Conservation (phyloP, 495 filamentous ascomycete species). For the Lasiosphaeria hispida region DNA sequence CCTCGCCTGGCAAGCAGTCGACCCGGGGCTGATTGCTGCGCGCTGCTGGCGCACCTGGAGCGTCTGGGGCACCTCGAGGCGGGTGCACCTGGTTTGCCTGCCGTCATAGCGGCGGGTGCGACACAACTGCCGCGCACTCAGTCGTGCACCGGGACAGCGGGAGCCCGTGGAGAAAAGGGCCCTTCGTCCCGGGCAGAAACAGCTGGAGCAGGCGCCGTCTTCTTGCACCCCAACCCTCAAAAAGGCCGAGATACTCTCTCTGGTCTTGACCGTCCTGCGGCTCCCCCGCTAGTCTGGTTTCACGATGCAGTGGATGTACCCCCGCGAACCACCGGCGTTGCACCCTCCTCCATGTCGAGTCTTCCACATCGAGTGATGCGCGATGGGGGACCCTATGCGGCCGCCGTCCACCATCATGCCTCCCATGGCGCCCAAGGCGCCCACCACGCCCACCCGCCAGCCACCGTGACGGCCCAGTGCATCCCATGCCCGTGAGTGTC, state of each 20-base stretch:
- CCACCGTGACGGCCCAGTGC: slow-evolving; percentile 23
- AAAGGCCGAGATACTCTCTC: slow-evolving; percentile 22
- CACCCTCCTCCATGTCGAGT: slow-evolving; percentile 34
- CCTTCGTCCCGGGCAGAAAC: slow-evolving; percentile 21
- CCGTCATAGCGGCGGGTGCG: slow-evolving; percentile 25
- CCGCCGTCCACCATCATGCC: slow-evolving; percentile 23
- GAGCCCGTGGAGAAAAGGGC: slow-evolving; percentile 24
- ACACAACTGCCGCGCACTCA: slow-evolving; percentile 32
- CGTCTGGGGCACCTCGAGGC: too few relatives aligned
- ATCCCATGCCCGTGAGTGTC: slow-evolving; percentile 33
- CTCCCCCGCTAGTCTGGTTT: slow-evolving; percentile 31
- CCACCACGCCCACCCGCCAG: slow-evolving; percentile 20
- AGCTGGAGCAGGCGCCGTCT: background rate
- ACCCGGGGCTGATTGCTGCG: slow-evolving; percentile 18
- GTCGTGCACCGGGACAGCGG: slow-evolving; percentile 22
- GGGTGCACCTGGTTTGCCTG: slow-evolving; percentile 26
- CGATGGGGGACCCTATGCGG: slow-evolving; percentile 27
- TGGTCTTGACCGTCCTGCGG: slow-evolving; percentile 26
- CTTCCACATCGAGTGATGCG: slow-evolving; percentile 33
- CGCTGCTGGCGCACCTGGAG: background rate
- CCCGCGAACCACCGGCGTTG: slow-evolving; percentile 30
- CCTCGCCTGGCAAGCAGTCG: slow-evolving; percentile 2
- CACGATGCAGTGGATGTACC: slow-evolving; percentile 36
- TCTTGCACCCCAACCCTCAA: slow-evolving; percentile 22
- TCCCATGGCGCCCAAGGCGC: slow-evolving; percentile 15